Percentiles rank a stretch among this genome's conserved stretches.
phyloP scores from a whole-genome alignment of 2,329 filamentous ascomycete species.

The Colletotrichum abscissum region DNA sequence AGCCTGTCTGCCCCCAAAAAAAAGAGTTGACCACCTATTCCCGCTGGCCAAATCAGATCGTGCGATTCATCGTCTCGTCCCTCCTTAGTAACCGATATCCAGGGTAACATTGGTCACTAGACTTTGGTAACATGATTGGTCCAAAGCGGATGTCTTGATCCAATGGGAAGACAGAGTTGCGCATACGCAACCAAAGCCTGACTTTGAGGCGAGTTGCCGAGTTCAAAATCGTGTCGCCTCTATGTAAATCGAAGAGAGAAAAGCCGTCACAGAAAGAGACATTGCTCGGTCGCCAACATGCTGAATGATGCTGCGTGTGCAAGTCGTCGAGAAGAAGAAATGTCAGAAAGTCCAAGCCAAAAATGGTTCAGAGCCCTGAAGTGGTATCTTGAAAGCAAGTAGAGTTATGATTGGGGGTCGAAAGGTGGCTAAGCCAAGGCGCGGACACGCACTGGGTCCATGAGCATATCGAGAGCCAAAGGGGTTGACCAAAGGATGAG shows the following conservation, averaged over 20 bases:
- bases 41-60: conserved; percentile 31
- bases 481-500: not conserved
- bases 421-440: conserved; percentile 26
- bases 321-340: conserved; percentile 30
- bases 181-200: conserved; percentile 25
- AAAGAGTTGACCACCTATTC: conserved; percentile 28
- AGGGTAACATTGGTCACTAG: conserved; percentile 5
- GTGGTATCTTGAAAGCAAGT: conserved; percentile 36
- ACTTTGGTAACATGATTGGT: conserved; percentile 12
- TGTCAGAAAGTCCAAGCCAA: conserved; percentile 22
- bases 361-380: conserved; percentile 21
- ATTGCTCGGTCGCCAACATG: conserved; percentile 30
- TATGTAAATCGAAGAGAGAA: conserved; percentile 26
- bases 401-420: conserved; percentile 28
- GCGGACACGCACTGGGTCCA: not conserved
- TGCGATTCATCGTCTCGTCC: conserved; percentile 32
- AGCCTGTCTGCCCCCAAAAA: conserved; percentile 30
- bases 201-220: conserved; percentile 4
- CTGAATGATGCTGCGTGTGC: conserved; percentile 15
- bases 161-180: conserved; percentile 19
- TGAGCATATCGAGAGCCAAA: not conserved
- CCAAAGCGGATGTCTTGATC: conserved; percentile 22
- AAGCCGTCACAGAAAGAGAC: conserved; percentile 15
- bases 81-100: conserved; percentile 9
- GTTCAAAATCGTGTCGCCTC: conserved; percentile 24